phyloP scores from a whole-genome alignment of 164 flowering plant genomes.

The Taxillus chinensis region DNA sequence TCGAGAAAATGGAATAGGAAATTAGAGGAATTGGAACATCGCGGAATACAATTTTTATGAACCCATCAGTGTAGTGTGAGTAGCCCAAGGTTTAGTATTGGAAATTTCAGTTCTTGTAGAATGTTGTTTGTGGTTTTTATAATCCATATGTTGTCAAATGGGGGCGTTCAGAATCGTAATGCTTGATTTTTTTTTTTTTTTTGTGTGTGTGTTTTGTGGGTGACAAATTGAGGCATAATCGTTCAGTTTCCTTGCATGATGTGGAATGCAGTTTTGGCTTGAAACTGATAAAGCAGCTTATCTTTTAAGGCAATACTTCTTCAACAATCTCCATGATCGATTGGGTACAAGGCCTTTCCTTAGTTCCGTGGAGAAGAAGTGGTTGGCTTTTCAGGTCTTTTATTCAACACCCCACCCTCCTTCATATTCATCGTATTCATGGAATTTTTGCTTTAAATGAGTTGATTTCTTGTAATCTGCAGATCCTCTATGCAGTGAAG shows the following conservation, averaged over 20 bases:
- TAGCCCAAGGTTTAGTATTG: no score
- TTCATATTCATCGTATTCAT: background rate
- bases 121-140: no score
- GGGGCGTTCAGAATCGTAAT: no score
- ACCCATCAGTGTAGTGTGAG: no score
- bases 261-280: conserved; percentile 70
- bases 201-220: background rate
- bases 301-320: conserved; percentile 84
- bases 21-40: no score
- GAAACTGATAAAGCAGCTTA: conserved; percentile 98
- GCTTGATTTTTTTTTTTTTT: no score
- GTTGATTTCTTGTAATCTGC: conserved; percentile 21
- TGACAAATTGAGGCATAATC: background rate
- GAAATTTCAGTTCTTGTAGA: no score
- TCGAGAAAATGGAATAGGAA: no score
- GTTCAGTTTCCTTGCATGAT: background rate
- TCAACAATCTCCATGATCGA: conserved; percentile 90
- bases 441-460: background rate
- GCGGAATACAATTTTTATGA: no score
- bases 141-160: no score
- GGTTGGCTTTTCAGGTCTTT: conserved; percentile 96
- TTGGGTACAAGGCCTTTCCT: conserved; percentile 92
- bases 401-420: conserved; percentile 5
- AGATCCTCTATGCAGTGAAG: conserved; percentile 88
- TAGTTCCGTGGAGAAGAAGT: conserved; percentile 83